A percentile compares a stretch with the other conserved stretches of the same genome.
Conservation (phyloP, 495 filamentous ascomycete genomes). For the Platismatia glauca region DNA sequence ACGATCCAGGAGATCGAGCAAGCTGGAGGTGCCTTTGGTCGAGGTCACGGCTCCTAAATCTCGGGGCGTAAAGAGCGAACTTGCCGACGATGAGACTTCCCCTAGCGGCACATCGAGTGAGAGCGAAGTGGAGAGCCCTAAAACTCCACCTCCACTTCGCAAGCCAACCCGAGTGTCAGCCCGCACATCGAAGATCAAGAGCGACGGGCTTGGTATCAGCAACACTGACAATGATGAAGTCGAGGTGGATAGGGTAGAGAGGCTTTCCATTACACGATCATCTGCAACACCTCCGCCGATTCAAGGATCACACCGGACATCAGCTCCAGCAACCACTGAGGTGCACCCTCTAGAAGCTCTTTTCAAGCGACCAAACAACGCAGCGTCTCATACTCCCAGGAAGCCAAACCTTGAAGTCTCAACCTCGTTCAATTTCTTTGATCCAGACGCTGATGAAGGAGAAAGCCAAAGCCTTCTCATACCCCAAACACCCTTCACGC, state of each 20-base stretch:
- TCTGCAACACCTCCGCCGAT: conserved; percentile 17
- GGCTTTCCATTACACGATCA: conserved; percentile 21
- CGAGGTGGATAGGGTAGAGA: conserved; percentile 16
- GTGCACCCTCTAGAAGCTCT: conserved; percentile 83
- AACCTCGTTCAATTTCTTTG: conserved; percentile 56
- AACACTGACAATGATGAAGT: too few species aligned
- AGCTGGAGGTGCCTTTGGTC: conserved; percentile 4
- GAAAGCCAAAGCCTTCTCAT: conserved; percentile 28
- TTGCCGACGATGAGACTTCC: conserved; percentile 18
- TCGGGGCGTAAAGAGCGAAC: conserved; percentile 2
- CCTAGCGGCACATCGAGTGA: conserved; percentile 21
- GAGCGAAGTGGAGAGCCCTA: conserved; percentile 9
- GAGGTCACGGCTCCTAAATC: conserved; percentile 5
- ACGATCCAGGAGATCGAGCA: conserved; percentile 11
- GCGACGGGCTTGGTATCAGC: background rate
- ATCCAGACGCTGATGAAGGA: conserved; percentile 38
- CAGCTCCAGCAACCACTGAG: conserved; percentile 35
- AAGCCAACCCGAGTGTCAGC: background rate
- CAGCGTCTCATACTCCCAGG: conserved; percentile 28
- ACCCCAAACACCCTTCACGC: conserved; percentile 74
- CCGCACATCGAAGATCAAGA: background rate
- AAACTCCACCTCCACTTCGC: conserved; percentile 1
- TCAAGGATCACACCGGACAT: conserved; percentile 1
- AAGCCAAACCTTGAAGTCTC: conserved; percentile 37
- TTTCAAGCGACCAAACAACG: conserved; percentile 57